These are phyloP conservation scores for Hygrophorus pudorinus DNA, from an alignment of 768 basidiomycete species.

Conservation along the genomic window DNA sequence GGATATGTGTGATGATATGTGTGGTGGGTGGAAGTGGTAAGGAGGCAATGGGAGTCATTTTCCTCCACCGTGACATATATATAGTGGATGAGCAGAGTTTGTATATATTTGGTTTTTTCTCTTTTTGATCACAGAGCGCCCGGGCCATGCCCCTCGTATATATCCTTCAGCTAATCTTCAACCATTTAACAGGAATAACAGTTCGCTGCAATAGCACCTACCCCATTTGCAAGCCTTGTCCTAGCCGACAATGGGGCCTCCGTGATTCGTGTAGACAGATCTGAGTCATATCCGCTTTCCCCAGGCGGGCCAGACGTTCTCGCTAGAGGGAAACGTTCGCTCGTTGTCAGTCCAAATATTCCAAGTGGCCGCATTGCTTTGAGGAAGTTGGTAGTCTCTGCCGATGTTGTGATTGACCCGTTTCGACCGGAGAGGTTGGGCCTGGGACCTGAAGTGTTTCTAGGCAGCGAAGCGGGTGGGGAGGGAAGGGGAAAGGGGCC, in stretches of 20 bases:
- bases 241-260: constrained; percentile 74
- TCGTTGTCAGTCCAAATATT: constrained; percentile 58
- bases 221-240: constrained; percentile 68
- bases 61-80: not conserved
- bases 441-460: constrained; percentile 66
- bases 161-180: not conserved
- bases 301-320: constrained; percentile 38
- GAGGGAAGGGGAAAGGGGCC: constrained; percentile 29
- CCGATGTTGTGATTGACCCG: constrained; percentile 80
- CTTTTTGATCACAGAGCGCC: not conserved
- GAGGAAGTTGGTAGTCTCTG: constrained; percentile 46
- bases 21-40: constrained; percentile 36
- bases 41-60: constrained; percentile 31
- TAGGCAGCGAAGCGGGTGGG: constrained; percentile 25
- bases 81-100: not conserved
- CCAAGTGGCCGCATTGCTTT: constrained; percentile 45
- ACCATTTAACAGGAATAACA: constrained; percentile 15
- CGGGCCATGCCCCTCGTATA: no score
- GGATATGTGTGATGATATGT: constrained; percentile 33
- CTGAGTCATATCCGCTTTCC: no score
- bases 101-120: not conserved
- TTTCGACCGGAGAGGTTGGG: constrained; percentile 74
- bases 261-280: constrained; percentile 66
- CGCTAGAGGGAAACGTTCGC: constrained; percentile 69
- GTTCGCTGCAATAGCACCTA: constrained; percentile 80